Percentiles rank a stretch among this genome's conserved stretches.
Evolutionary conservation across 164 flowering plant species (phyloP).

Genomic region (Akebia trifoliata): DNA sequence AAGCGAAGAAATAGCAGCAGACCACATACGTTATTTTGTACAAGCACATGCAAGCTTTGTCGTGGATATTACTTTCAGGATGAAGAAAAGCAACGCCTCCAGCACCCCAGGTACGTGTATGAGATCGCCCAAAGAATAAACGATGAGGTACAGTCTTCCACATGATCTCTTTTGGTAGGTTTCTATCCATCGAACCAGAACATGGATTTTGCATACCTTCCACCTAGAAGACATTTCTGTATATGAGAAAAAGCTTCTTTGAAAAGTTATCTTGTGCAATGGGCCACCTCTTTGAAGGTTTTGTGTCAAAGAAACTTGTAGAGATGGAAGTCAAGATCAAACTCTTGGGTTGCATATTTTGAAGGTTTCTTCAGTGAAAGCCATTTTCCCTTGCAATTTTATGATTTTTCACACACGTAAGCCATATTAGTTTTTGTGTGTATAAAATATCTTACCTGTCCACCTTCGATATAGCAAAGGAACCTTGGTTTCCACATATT

Average conservation of each 20-base stretch:
- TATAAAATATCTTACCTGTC: conserved; percentile 50
- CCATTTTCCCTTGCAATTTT: too few species aligned
- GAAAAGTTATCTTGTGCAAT: not conserved
- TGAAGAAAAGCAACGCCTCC: conserved; percentile 95
- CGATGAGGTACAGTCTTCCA: conserved; percentile 77
- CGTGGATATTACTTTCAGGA: conserved; percentile 45
- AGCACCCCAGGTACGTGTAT: conserved; percentile 68
- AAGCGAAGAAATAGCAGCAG: not conserved
- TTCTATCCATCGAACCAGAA: conserved; percentile 69
- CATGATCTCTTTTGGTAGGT: conserved; percentile 59
- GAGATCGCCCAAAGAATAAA: conserved; percentile 71
- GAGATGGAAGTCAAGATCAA: too few species aligned
- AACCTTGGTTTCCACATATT: conserved; percentile 83
- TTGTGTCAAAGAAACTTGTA: too few species aligned
- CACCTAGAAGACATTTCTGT: conserved; percentile 36
- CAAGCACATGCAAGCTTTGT: conserved; percentile 56
- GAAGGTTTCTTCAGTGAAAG: too few species aligned
- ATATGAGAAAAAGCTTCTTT: conserved; percentile 5
- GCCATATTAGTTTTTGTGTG: not conserved
- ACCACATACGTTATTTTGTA: conserved; percentile 78
- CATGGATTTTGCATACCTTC: conserved; percentile 77
- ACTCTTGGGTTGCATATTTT: too few species aligned
- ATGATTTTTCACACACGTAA: not conserved
- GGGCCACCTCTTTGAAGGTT: too few species aligned
- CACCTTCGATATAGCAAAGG: conserved; percentile 86